phyloP scores from a whole-genome alignment of 1,139 yeast species.

The Protomyces pachydermus region DNA sequence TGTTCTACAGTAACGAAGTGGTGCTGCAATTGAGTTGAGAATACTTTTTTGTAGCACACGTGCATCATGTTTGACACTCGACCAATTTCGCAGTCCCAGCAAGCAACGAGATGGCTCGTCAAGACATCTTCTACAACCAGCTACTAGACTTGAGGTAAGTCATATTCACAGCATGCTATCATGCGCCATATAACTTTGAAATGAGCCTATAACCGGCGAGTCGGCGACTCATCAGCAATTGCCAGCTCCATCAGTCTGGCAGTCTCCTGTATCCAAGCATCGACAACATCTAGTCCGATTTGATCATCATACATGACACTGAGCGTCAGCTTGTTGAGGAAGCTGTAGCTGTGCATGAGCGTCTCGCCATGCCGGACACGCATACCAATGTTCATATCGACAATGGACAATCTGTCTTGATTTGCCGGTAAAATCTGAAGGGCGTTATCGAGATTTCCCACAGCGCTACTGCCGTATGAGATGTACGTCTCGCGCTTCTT shows the following conservation, averaged over 20 bases:
- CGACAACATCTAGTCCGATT: slow-evolving; percentile 4
- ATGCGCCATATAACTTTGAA: not conserved
- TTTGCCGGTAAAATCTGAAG: not conserved
- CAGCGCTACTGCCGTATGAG: slow-evolving; percentile 19
- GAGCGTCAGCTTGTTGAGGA: slow-evolving; percentile 1
- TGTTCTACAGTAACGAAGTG: not conserved
- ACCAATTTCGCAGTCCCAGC: not conserved
- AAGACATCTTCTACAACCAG: no score
- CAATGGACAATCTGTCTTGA: not conserved
- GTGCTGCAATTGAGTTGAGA: not conserved
- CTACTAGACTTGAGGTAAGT: no score
- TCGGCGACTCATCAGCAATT: not conserved
- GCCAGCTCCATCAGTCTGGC: slow-evolving; percentile 10
- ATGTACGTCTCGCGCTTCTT: slow-evolving; percentile 2
- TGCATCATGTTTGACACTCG: not conserved
- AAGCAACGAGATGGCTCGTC: not conserved
- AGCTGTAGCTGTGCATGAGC: slow-evolving; percentile 16
- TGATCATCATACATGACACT: slow-evolving; percentile 14
- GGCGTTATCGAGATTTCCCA: slow-evolving; percentile 4
- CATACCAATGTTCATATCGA: slow-evolving; percentile 17
- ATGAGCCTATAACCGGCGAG: not conserved
- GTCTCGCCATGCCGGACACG: slow-evolving; percentile 17
- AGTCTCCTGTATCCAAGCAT: slow-evolving; percentile 3
- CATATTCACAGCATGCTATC: not conserved
- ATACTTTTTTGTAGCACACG: no score